Conservation (phyloP, 768 basidiomycete genomes). For the Tricholoma matsutake region DNA sequence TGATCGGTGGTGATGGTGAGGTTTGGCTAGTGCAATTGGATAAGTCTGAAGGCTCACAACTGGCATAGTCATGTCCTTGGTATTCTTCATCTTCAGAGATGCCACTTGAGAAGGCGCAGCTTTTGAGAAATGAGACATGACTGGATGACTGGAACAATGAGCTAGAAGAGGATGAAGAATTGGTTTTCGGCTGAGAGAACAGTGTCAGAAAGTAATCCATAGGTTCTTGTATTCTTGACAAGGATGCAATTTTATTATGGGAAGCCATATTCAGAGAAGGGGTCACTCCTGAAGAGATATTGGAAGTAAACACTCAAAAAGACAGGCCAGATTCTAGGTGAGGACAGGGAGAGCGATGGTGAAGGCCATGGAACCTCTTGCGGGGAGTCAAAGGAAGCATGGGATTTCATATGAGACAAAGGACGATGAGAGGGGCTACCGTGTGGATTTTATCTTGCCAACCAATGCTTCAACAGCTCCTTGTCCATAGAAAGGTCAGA, state of each 20-base stretch:
- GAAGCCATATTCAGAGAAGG: conserved; percentile 5
- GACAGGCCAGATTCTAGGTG: conserved; percentile 7
- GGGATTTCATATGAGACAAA: conserved; percentile 39
- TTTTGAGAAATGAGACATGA: neutral
- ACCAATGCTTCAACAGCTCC: conserved; percentile 17
- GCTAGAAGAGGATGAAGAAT: conserved; percentile 8
- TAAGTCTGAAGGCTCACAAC: neutral
- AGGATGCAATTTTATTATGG: neutral
- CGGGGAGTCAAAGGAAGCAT: conserved; percentile 55
- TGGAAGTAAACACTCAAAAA: conserved; percentile 11
- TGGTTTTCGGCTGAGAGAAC: neutral
- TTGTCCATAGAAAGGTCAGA: conserved; percentile 14
- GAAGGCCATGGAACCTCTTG: conserved; percentile 50
- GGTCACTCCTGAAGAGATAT: conserved; percentile 8
- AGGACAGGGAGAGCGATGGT: conserved; percentile 21
- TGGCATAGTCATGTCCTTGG: conserved; percentile 7
- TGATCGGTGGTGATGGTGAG: conserved; percentile 9
- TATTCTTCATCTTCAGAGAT: conserved; percentile 11
- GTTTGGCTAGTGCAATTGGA: conserved; percentile 14
- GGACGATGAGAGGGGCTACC: conserved; percentile 18
- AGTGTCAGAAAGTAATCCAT: conserved; percentile 8
- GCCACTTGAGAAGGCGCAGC: neutral
- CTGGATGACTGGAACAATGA: conserved; percentile 7
- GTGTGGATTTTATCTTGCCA: conserved; percentile 6
- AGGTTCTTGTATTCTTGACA: conserved; percentile 3